These are phyloP conservation scores for Acanthamoeba sp. DNA, from an alignment of 208 protist species.

Conservation along the genomic window DNA sequence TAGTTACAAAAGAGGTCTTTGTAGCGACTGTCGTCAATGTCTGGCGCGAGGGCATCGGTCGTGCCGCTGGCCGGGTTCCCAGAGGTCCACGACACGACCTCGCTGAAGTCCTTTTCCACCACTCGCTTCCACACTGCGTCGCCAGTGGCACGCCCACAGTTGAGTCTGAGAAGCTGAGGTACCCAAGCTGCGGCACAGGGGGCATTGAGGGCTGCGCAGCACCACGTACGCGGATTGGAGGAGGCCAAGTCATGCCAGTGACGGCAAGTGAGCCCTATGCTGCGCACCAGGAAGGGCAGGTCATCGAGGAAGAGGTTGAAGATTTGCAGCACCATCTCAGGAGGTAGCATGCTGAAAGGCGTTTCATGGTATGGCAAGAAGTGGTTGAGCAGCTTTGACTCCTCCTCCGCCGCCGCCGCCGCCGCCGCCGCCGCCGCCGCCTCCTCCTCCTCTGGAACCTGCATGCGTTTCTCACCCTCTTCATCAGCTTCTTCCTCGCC, in stretches of 20 bases:
- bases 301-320: conserved; percentile 42
- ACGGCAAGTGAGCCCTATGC: conserved; percentile 44
- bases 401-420: no score
- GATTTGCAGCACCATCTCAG: conserved; percentile 43
- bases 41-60: background rate
- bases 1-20: conserved; percentile 45
- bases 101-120: background rate
- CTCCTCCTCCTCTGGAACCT: background rate
- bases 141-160: background rate
- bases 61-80: background rate
- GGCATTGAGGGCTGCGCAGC: no score
- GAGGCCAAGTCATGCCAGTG: conserved; percentile 15
- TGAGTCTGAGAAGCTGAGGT: no score
- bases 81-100: conserved; percentile 28
- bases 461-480: background rate
- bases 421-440: no score
- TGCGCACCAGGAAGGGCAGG: conserved; percentile 50
- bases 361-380: conserved; percentile 1
- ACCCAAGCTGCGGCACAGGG: no score
- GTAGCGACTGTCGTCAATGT: background rate
- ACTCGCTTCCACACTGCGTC: conserved; percentile 59
- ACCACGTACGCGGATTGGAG: conserved; percentile 24
- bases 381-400: no score
- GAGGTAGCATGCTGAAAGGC: background rate
- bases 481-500: background rate